Conservation (phyloP, 1,139 yeast species). For the Arxiozyma bovina region DNA sequence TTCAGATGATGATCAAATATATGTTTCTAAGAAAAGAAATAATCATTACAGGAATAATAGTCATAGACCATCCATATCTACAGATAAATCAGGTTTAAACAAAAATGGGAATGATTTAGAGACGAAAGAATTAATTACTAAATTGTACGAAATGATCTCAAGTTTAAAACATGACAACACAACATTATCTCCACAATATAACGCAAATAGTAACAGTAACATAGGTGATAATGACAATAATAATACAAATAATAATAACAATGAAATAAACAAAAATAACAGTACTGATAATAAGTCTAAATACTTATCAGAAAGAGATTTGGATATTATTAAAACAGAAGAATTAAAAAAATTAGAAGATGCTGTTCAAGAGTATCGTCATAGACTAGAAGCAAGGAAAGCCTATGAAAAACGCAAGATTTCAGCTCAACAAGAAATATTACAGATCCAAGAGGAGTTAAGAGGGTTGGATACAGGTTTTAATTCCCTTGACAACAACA, state of each 20-base stretch:
- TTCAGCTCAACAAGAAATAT: conserved; percentile 24
- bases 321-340: conserved; percentile 24
- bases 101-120: neutral
- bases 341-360: conserved; percentile 26
- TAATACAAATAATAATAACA: neutral
- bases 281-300: neutral
- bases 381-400: conserved; percentile 21
- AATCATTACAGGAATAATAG: neutral
- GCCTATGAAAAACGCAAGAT: conserved; percentile 28
- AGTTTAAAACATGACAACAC: conserved; percentile 1
- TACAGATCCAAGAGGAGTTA: conserved; percentile 15
- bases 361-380: conserved; percentile 22
- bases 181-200: neutral
- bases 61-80: neutral
- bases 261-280: neutral
- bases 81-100: neutral
- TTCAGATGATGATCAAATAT: neutral
- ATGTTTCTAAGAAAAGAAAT: neutral
- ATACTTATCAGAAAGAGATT: conserved; percentile 25
- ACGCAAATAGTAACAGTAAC: neutral
- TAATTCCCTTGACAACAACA: neutral
- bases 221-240: neutral
- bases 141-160: neutral
- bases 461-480: neutral
- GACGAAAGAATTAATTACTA: neutral